Evolutionary conservation across 164 flowering plant species (phyloP), one percentile per base, ranked within the genome.

Genomic region (Malania oleifera): DNA sequence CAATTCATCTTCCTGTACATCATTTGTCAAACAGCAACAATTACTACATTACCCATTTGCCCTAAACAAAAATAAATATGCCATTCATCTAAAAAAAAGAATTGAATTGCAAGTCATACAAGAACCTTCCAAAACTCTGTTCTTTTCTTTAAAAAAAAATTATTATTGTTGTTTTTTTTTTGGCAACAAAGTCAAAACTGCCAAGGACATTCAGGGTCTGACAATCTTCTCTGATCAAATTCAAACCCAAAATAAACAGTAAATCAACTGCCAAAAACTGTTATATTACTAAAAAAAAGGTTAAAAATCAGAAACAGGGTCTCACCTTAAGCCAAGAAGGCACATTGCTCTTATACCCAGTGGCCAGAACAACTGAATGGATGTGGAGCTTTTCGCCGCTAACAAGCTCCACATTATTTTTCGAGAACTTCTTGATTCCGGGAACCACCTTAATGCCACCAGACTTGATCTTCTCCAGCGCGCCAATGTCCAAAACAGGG

Each of bases 281-380:
- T 35, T 38, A 48, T 34, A 25, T 31, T 43, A 18, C 22, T 10
- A 38, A 17, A 31, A 29, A 24, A 39, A 43, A 20, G 18, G 3
- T 27, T 12, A 35, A 3, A 29, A 40, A 29, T 50, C 45, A 48
- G 39, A 49, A 61, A 62, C 56, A 39, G 59, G 40, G 70, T 64
- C 82, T 79, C 71, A 81, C 92, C 87, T 86, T 68, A 12, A 87
- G 86, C 95, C 95, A 87, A 37, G 61, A 79, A 57, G 95, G 88
- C 52, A 84, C 86, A 66, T 87, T 87, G 90, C 88, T 87, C 62
- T 76, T 67, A 54, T 87, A 87, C 5, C 95, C 95, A 27, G 95
- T 87, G 12, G 95, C 95, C 1, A 84, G 54, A 59, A 87, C 63
- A 15, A 87, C 76, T 0, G 90, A 59, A 48, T 87, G 86, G 15